Evolutionary conservation across 2,329 filamentous ascomycete species (phyloP), one percentile per base, ranked within the genome.

Genomic region (Tolypocladium pustulatum): DNA sequence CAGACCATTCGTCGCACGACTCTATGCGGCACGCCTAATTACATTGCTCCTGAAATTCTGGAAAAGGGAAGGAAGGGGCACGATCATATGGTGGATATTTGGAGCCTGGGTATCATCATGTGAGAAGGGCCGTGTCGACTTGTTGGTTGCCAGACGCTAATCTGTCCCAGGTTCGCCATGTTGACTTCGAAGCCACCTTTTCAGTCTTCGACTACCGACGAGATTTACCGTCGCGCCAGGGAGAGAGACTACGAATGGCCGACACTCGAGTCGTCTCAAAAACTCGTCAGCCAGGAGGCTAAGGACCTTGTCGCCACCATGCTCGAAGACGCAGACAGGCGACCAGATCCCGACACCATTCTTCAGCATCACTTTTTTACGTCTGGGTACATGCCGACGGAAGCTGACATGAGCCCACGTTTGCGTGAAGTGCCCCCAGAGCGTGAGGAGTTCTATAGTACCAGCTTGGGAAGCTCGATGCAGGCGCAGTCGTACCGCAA

Each of bases 21-120:
- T 8, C 84, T 99, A 60, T 99, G 94, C 66, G 94, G 94, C 60
- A 99, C 94, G 5, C 94, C 94, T 1, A 99, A 99, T 73, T 99
- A 99, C 71, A 96, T 99, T 65, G 94, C 94, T 0, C 94, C 94
- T 0, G 94, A 99, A 69, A 96, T 99, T 61, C 76, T 99, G 56
- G 90, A 96, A 69, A 96, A 94, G 78, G 90, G 89, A 38, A 94
- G 90, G 69, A 91, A 93, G 67, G 94, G 94, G 0, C 94, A 99
- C 71, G 94, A 96, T 65, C 92, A 97, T 70, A 96, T 95, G 78
- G 94, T 99, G 4, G 94, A 99, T 71, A 90, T 99, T 58, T 99
- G 95, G 95, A 96, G 93, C 52, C 81, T 99, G 69, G 94, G 95
- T 25, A 94, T 99, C 65, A 99, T 99, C 71, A 91, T 95, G 86